phyloP scores from a whole-genome alignment of 768 basidiomycete species.

The Multifurca ochricompacta region DNA sequence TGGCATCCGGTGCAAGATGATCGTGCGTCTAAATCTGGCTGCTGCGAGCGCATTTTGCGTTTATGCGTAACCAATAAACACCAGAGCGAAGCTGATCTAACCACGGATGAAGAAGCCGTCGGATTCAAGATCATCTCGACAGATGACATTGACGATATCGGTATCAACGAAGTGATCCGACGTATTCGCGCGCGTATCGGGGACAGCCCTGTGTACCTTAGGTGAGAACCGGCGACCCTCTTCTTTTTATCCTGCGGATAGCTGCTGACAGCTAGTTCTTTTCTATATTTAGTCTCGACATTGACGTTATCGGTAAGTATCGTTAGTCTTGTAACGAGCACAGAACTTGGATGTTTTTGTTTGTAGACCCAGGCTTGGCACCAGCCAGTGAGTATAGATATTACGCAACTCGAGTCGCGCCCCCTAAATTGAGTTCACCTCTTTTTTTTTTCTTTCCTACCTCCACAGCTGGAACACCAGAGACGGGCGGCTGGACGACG shows the following conservation, averaged over 20 bases:
- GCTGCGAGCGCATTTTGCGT: background rate
- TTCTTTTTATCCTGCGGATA: background rate
- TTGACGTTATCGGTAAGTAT: constrained; percentile 63
- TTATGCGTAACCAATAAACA: too few species aligned
- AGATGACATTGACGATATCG: constrained; percentile 79
- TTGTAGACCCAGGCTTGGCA: constrained; percentile 65
- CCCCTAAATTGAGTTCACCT: background rate
- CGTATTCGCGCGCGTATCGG: constrained; percentile 69
- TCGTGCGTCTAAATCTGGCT: constrained; percentile 29
- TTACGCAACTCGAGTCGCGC: too few species aligned
- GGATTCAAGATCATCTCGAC: constrained; percentile 76
- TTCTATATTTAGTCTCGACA: constrained; percentile 49
- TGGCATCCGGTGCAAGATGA: constrained; percentile 73
- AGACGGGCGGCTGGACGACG: constrained; percentile 80
- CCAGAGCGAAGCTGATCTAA: constrained; percentile 54
- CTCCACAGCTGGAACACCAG: constrained; percentile 79
- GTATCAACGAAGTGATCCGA: constrained; percentile 58
- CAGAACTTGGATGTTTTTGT: background rate
- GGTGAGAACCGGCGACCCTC: constrained; percentile 27
- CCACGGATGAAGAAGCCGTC: constrained; percentile 52
- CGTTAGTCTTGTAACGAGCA: background rate
- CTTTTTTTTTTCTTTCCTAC: constrained; percentile 30
- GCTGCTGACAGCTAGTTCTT: background rate
- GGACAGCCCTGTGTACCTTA: constrained; percentile 67
- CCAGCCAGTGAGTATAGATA: constrained; percentile 37